Base-by-base conservation (phyloP, 352 stramenopile genomes). In the Pythium apleroticum region DNA sequence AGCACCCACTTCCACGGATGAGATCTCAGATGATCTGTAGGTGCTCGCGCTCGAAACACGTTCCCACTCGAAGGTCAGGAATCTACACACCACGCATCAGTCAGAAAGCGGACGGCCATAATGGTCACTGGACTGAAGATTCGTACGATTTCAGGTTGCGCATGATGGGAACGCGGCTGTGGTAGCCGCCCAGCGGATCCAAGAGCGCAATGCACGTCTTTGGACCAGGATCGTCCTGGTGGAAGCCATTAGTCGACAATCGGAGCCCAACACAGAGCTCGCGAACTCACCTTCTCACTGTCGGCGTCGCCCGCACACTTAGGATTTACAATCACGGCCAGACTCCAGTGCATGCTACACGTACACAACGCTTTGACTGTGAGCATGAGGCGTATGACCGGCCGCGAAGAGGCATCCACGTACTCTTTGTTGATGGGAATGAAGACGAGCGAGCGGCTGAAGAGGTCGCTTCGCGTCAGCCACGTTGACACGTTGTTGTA, bases 351-450 rank as follows among this genome's bases (percentile, higher is more conserved):
- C 57, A 89, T 66, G 53, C 86, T 95, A 66, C 25, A 46, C 43
- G 20, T 24, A 50, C 19, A 50, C n/a, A 30, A 17, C 9, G 22
- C 4, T 19, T n/a, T 24, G 17, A 7, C 15, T 24, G 39, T 46
- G n/a, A 50, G n/a, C 15, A 11, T 50, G 43, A 11, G 22, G 3
- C 20, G 15, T 11, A 54, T 17, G 54, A 55, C 10, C 25, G 20
- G 0, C 19, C 28, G n/a, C 22, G 30, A 30, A n/a, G 3, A 30
- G 19, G 31, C 43, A 3, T 55, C 7, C 28, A 65, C 81, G 58
- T 75, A 93, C 86, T 91, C 74, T 57, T 91, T 90, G 73, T 95
- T 93, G 72, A 95, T 95, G 20, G 86, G 86, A 64, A 95, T 78
- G 78, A 95, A 93, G 69, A 95, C 83, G 35, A 95, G 66, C 1